Evolutionary conservation across 805 yeast genomes (phyloP).

Genomic region (Candida piceae): DNA sequence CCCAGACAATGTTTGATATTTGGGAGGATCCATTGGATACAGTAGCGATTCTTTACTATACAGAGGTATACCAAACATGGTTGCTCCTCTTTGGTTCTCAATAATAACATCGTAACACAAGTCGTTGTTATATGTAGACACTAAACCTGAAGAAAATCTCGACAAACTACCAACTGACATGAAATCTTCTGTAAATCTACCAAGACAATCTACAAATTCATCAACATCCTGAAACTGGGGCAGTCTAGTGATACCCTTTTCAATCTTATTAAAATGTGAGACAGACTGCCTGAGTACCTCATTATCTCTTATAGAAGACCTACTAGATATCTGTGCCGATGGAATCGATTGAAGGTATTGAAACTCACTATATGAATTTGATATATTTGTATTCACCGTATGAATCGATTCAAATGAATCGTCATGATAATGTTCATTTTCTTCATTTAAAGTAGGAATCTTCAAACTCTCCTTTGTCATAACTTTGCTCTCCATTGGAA

Average conservation of each 20-base stretch:
- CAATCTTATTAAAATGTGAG: slow-evolving; percentile 23
- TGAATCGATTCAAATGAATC: too few species aligned
- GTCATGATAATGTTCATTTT: too few species aligned
- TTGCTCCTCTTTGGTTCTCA: slow-evolving; percentile 53
- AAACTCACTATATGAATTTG: too few species aligned
- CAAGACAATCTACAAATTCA: slow-evolving; percentile 23
- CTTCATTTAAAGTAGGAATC: too few species aligned
- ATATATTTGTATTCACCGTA: too few species aligned
- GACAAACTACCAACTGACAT: slow-evolving; percentile 8
- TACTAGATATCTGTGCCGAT: slow-evolving; percentile 2
- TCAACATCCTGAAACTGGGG: slow-evolving; percentile 27
- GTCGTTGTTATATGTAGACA: too few species aligned
- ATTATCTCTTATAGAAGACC: slow-evolving; percentile 1
- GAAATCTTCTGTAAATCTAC: slow-evolving; percentile 14
- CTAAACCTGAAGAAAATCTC: too few species aligned
- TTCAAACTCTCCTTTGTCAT: too few species aligned
- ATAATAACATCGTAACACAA: slow-evolving; percentile 37
- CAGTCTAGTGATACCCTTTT: slow-evolving; percentile 21
- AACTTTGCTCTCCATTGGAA: too few species aligned
- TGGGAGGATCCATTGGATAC: slow-evolving; percentile 47
- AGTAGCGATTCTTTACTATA: slow-evolving; percentile 42
- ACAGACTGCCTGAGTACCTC: slow-evolving; percentile 14
- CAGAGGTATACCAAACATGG: slow-evolving; percentile 46
- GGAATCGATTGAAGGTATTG: too few species aligned
- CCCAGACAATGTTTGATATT: slow-evolving; percentile 42